Base-by-base conservation (phyloP, 2,329 filamentous ascomycete genomes). In the Colletotrichum viniferum region DNA sequence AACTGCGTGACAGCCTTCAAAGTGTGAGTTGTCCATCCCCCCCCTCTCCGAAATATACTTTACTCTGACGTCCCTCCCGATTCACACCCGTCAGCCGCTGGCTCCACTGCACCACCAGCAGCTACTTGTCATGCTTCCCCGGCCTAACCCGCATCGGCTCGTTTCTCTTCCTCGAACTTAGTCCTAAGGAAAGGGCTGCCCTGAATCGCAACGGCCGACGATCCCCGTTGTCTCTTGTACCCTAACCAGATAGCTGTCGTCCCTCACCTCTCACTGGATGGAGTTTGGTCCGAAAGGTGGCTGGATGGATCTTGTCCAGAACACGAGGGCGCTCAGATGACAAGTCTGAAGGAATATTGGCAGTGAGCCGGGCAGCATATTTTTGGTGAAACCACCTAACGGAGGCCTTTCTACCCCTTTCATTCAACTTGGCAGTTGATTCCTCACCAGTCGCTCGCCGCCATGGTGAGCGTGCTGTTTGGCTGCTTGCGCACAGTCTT, bases 181-280 rank as follows among this genome's bases (percentile, higher is more conserved):
- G 63, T 58, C 18, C 13, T 9, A 13, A 43, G n/a, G 34, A 28
- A 55, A 55, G 34, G 69, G 73, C 43, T 75, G 28, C 62, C 66
- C 56, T 68, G 72, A 68, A 64, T 77, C 75, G 75, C 72, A 76
- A 77, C 67, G 67, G 67, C 55, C 68, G 72, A 64, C 56, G 62
- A 75, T 75, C 74, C 63, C 62, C 38, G 63, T 73, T 72, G 63
- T 48, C 26, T 68, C 21, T 28, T 56, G 21, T 38, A 26, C 38
- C 65, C 58, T 52, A 30, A 32, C 65, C 58, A n/a, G 10, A 21
- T 32, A 26, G 58, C 32, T 63, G 12, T 63, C 10, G n/a, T 55
- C 36, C 28, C 38, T 43, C 24, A 12, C 12, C 56, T 64, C 38
- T 34, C 21, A 48, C 18, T 76, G 43, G 63, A 14, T 52, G 48